Evolutionary conservation across 352 stramenopile genomes (phyloP).

Genomic region (Globisporangium cylindrosporum): DNA sequence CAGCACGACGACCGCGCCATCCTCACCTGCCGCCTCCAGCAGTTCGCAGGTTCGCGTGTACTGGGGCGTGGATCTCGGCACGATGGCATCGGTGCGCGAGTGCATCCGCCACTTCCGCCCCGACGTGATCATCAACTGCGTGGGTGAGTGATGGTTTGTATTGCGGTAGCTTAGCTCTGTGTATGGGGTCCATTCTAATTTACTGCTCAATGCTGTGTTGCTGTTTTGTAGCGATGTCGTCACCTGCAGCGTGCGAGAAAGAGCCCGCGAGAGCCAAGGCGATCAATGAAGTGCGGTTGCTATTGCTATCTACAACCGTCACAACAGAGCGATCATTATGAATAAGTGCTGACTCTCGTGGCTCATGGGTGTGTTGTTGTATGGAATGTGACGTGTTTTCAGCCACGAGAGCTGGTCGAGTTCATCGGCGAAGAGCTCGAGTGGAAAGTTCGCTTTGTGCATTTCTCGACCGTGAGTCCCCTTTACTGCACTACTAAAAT

Average conservation of each 20-base stretch:
- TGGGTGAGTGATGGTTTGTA: slow-evolving; percentile 26
- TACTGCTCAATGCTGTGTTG: not conserved
- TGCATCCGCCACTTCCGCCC: slow-evolving; percentile 41
- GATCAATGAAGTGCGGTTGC: slow-evolving; percentile 46
- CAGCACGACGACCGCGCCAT: not conserved
- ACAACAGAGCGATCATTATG: not conserved
- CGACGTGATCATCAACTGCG: slow-evolving; percentile 52
- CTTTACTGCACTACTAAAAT: not conserved
- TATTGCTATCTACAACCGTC: not conserved
- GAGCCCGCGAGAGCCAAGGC: slow-evolving; percentile 27
- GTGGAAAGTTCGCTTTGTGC: slow-evolving; percentile 36
- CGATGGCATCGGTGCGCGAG: slow-evolving; percentile 24
- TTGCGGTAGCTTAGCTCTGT: not conserved
- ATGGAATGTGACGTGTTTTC: not conserved
- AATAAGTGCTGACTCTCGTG: not conserved
- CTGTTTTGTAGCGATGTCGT: slow-evolving; percentile 41
- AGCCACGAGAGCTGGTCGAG: slow-evolving; percentile 37
- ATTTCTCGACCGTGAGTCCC: slow-evolving; percentile 53
- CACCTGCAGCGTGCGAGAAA: slow-evolving; percentile 52
- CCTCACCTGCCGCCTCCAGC: not conserved
- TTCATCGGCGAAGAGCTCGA: slow-evolving; percentile 25
- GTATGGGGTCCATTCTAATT: not conserved
- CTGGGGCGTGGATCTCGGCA: slow-evolving; percentile 34
- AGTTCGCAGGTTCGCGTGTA: slow-evolving; percentile 36
- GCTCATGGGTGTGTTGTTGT: not conserved